Evolutionary conservation across 148 eudicot genomes (phyloP), one percentile per base, ranked within the genome.

Genomic region (Rhododendron ferrugineum): DNA sequence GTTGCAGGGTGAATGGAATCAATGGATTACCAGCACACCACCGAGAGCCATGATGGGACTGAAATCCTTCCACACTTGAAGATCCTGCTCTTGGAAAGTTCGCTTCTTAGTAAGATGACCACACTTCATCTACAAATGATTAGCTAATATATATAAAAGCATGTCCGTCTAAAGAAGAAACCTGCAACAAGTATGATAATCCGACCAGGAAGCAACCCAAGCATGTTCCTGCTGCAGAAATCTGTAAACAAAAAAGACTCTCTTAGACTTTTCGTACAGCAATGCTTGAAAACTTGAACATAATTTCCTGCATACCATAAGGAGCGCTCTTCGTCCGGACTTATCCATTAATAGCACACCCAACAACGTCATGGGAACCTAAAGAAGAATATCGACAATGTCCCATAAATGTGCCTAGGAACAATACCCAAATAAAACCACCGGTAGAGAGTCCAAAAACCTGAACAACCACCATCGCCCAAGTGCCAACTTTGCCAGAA

Each of bases 151-250:
- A 77, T 3, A 2, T 0, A 62, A 42, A n/a, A 15, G 40, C 44
- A 37, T 46, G 6, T 66, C 34, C 1, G 22, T 42, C 30, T 50
- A 23, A 23, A 42, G 18, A 84, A 73, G 80, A 78, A 66, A 96
- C 98, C 98, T 94, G 98, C 79, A 96, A 64, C 79, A 93, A 86
- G 89, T 90, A 96, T 52, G 99, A 93, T 49, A 93, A 84, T 20
- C 91, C 98, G 6, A 87, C 66, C 7, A 92, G 89, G 84, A 93
- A 86, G 90, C 94, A 89, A 77, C 96, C 98, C 88, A 91, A 87
- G 88, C 94, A 93, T 82, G 98, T 96, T 85, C 97, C 99, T 11
- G 93, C 94, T 70, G 96, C 99, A 70, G 99, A 96, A 79, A 92
- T 89, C 99, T 96, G 91, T 85, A 86, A 47, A 73, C 18, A 72